phyloP scores from a whole-genome alignment of 2,329 filamentous ascomycete genomes.

The Coniochaeta sp. region DNA sequence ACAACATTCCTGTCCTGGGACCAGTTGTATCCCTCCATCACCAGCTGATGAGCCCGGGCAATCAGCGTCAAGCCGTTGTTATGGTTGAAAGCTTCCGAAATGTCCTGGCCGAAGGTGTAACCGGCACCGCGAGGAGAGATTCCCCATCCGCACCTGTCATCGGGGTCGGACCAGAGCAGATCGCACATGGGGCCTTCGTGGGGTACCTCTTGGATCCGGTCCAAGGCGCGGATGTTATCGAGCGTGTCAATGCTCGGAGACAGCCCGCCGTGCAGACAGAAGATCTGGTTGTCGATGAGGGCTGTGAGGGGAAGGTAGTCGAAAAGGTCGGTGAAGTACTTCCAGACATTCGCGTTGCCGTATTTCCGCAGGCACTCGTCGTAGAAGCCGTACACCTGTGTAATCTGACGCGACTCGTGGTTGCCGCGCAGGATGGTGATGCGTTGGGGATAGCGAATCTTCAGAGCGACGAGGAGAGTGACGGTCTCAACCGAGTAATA shows the following conservation, averaged over 20 bases:
- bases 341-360: constrained; percentile 98
- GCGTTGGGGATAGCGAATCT: constrained; percentile 95
- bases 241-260: constrained; percentile 94
- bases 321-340: constrained; percentile 97
- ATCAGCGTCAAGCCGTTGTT: constrained; percentile 97
- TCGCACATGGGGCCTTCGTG: constrained; percentile 99
- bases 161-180: constrained; percentile 94
- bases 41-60: constrained; percentile 91
- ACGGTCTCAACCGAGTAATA: constrained; percentile 99
- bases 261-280: constrained; percentile 94
- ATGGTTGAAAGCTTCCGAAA: constrained; percentile 97
- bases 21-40: constrained; percentile 99
- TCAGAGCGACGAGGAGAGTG: constrained; percentile 89
- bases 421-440: constrained; percentile 98
- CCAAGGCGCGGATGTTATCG: constrained; percentile 89
- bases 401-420: constrained; percentile 98
- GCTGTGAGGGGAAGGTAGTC: constrained; percentile 96
- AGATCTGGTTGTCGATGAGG: constrained; percentile 98
- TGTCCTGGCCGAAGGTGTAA: constrained; percentile 94
- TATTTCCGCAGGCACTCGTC: constrained; percentile 99
- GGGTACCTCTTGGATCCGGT: constrained; percentile 96
- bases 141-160: constrained; percentile 93
- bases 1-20: constrained; percentile 97
- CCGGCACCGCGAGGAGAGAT: constrained; percentile 91
- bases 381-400: constrained; percentile 98